phyloP scores from a whole-genome alignment of 139 green algal species.

The Chlamydomonas sphaeroides region DNA sequence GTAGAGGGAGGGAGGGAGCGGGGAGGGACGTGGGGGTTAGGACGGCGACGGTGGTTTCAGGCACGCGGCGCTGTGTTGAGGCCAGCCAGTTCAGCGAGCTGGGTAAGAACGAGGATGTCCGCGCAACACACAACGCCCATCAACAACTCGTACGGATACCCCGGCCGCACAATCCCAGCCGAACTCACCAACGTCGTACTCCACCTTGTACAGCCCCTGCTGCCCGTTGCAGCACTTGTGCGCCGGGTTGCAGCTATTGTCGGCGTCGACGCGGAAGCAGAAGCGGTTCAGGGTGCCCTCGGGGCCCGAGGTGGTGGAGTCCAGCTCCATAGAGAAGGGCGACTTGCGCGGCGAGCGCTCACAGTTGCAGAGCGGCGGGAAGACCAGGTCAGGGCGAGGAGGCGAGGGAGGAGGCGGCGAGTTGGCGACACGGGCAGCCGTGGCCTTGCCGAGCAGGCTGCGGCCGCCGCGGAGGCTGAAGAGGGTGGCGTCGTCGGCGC shows the following conservation, averaged over 20 bases:
- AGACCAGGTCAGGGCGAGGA: neutral
- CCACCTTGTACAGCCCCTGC: constrained; percentile 29
- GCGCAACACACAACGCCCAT: too few relatives aligned
- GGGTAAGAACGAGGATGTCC: too few relatives aligned
- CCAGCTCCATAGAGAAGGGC: constrained; percentile 19
- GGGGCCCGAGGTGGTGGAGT: neutral
- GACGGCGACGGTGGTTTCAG: too few relatives aligned
- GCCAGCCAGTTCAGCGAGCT: too few relatives aligned
- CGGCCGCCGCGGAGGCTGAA: neutral
- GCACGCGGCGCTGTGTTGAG: too few relatives aligned
- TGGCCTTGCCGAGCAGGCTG: neutral
- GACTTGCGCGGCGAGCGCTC: constrained; percentile 19
- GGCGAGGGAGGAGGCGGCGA: neutral
- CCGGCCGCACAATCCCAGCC: neutral
- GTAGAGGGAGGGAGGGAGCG: too few relatives aligned
- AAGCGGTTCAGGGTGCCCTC: neutral
- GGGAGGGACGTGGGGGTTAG: too few relatives aligned
- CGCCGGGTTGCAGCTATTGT: constrained; percentile 3
- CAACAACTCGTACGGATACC: too few relatives aligned
- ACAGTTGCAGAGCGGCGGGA: constrained; percentile 33
- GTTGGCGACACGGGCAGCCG: too few relatives aligned
- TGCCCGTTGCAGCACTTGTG: constrained; percentile 35
- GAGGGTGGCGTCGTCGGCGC: neutral
- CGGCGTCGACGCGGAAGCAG: neutral
- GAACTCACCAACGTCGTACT: constrained; percentile 41